Evolutionary conservation across 371 early-diverging fungal genomes (phyloP), one percentile per base, ranked within the genome.

Genomic region (Rhizopus stolonifer): DNA sequence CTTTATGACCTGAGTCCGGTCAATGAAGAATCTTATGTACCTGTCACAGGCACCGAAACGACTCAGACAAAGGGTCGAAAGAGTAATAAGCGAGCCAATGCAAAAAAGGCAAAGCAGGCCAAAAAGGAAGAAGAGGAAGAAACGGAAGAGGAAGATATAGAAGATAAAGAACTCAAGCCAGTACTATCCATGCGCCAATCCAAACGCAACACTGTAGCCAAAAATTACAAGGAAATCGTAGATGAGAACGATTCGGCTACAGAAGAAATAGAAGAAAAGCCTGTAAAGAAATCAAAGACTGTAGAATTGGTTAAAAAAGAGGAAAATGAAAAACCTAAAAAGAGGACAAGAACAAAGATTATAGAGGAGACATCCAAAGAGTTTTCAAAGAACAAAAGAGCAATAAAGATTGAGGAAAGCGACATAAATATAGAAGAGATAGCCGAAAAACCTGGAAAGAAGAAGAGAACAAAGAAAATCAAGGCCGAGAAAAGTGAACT

Each of bases 1-100:
- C 23, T 60, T 6, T 79, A 69, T 51, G 52, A 56, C 24, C 49
- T 79, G 8, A 34, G 56, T 39, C 61, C 72, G 9, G 70, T 78
- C 9, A 52, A 70, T 38, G 68, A 67, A n/a, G 63, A 66, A 9
- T 63, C 60, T 1, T 65, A 60, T 44, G 50, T 67, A 17, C 57
- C 60, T n/a, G 36, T 52, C 5, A 48, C 24, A 4, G 55, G 54
- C 31, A 33, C 18, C 14, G 61, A 66, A 47, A 44, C 57, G 13
- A 56, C 32, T 1, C 49, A 64, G 43, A 59, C 67, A 19, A 56
- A 64, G 47, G 60, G 65, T 21, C 54, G 58, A 15, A 61, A 67
- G 21, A 59, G 50, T 29, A 49, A 33, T 2, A 54, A 54, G 38
- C 10, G 31, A 11, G 34, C 24, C 9, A 11, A 1, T 29, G 15